These are phyloP conservation scores for Coniosporium tulheliwenetii DNA, from an alignment of 2,329 filamentous ascomycete genomes.

Conservation along the genomic window DNA sequence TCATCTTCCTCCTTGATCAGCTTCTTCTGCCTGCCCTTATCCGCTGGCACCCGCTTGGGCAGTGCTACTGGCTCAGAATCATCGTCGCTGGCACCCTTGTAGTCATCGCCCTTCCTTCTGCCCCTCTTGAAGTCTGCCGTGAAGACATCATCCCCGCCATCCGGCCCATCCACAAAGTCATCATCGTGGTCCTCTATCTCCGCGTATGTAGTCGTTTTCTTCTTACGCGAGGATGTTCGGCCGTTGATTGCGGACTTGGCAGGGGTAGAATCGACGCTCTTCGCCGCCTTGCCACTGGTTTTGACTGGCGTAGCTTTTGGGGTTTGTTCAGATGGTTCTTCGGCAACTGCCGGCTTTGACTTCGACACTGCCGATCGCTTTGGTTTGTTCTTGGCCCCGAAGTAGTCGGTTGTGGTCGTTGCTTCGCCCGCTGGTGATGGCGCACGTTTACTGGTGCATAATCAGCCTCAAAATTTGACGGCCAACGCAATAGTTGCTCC, in stretches of 20 bases:
- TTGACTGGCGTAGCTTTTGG: slow-evolving; percentile 19
- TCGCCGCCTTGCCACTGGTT: slow-evolving; percentile 14
- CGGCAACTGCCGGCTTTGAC: slow-evolving; percentile 8
- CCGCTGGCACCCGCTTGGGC: slow-evolving; percentile 16
- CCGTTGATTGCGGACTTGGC: slow-evolving; percentile 18
- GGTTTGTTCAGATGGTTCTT: slow-evolving; percentile 16
- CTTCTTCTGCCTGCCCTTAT: slow-evolving; percentile 31
- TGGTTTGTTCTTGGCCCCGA: slow-evolving; percentile 42
- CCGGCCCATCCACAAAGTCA: slow-evolving; percentile 25
- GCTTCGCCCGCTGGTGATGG: slow-evolving; percentile 34
- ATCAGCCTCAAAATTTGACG: neutral
- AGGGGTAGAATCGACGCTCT: slow-evolving; percentile 6
- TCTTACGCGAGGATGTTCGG: slow-evolving; percentile 20
- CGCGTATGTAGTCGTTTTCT: slow-evolving; percentile 25
- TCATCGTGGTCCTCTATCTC: slow-evolving; percentile 12
- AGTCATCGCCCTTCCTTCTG: slow-evolving; percentile 54
- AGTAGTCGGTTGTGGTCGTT: slow-evolving; percentile 48
- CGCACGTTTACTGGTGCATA: slow-evolving; percentile 26
- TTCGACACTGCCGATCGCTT: slow-evolving; percentile 27
- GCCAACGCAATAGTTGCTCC: neutral
- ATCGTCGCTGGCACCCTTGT: slow-evolving; percentile 49
- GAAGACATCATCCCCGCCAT: slow-evolving; percentile 68
- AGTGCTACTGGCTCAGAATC: slow-evolving; percentile 51
- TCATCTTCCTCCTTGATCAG: slow-evolving; percentile 21
- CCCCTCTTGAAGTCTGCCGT: slow-evolving; percentile 53